phyloP scores from a whole-genome alignment of 2,329 filamentous ascomycete genomes.

The Neopestalotiopsis rosae region DNA sequence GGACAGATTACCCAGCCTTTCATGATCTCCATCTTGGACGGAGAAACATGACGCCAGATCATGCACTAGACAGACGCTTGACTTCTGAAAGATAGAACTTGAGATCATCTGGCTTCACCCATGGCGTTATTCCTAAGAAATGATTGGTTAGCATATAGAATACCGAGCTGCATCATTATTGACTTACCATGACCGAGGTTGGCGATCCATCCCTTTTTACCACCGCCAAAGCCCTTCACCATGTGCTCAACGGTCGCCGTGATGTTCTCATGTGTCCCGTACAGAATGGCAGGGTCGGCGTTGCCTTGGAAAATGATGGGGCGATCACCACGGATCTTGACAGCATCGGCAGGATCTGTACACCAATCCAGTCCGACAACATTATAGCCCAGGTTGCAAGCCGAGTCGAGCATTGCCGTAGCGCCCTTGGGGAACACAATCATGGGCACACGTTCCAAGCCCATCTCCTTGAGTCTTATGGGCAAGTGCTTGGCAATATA shows the following conservation, averaged over 20 bases:
- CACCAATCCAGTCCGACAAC: conserved; percentile 96
- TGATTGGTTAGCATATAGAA: not conserved
- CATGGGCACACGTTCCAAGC: conserved; percentile 86
- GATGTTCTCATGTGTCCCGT: conserved; percentile 82
- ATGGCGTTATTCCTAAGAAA: conserved; percentile 80
- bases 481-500: conserved; percentile 86
- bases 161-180: not conserved
- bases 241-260: conserved; percentile 83
- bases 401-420: conserved; percentile 89
- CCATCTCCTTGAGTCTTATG: conserved; percentile 72
- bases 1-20: conserved; percentile 1
- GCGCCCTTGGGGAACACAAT: conserved; percentile 98
- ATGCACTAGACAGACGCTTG: conserved; percentile 60
- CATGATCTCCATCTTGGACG: not conserved
- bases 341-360: conserved; percentile 84
- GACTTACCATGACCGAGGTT: conserved; percentile 92
- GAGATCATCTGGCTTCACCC: conserved; percentile 91
- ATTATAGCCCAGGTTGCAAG: conserved; percentile 89
- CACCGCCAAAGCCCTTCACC: conserved; percentile 80
- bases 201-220: conserved; percentile 90
- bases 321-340: conserved; percentile 77
- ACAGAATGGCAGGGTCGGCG: conserved; percentile 91
- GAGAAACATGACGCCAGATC: not conserved
- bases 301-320: conserved; percentile 87
- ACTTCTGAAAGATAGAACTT: conserved; percentile 95